Evolutionary conservation across 202 grass and related monocot genomes (phyloP).

Genomic region (Musa balbisiana): DNA sequence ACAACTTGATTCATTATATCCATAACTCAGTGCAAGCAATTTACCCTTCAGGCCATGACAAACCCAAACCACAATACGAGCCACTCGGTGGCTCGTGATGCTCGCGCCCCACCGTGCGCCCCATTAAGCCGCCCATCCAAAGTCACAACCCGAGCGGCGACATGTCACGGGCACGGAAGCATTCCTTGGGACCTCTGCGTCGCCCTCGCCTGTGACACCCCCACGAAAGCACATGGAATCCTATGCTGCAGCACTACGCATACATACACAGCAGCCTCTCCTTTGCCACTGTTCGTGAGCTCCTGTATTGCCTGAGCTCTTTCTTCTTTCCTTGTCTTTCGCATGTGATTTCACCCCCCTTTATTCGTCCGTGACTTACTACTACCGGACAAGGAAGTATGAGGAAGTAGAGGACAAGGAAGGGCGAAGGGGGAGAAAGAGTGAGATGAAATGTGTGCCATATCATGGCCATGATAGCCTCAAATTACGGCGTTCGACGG

Average conservation of each 20-base stretch:
- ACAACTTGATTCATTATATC: no score
- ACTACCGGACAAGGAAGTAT: neutral
- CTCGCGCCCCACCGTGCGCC: neutral
- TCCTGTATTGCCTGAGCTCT: neutral
- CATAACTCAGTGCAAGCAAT: no score
- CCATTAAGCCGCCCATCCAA: neutral
- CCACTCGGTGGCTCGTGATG: no score
- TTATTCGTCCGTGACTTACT: conserved; percentile 3
- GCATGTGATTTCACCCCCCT: neutral
- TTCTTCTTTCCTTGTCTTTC: neutral
- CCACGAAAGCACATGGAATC: neutral
- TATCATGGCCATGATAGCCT: neutral
- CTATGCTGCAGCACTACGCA: neutral
- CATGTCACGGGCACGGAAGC: neutral
- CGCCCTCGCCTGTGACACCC: neutral
- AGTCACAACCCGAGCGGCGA: neutral
- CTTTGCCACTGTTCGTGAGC: neutral
- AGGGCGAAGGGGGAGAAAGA: no score
- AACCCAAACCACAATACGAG: neutral
- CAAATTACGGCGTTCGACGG: neutral
- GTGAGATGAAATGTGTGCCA: neutral
- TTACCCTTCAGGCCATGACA: no score
- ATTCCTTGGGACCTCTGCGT: neutral
- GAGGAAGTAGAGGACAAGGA: neutral
- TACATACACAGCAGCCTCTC: no score